These are phyloP conservation scores for Athelia psychrophila DNA, from an alignment of 1,284 basidiomycete genomes.

Conservation along the genomic window DNA sequence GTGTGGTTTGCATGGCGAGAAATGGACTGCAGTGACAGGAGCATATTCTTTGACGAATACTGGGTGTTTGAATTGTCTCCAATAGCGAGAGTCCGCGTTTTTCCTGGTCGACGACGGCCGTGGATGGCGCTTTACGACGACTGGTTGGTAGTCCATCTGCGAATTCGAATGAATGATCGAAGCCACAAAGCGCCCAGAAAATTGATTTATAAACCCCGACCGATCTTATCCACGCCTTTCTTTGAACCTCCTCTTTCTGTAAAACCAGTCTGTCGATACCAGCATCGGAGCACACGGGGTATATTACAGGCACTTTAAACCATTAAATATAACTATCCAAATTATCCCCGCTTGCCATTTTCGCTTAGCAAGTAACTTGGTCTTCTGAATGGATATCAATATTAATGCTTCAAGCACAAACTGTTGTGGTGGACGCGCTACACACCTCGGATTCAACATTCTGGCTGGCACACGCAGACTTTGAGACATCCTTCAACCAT, in stretches of 20 bases:
- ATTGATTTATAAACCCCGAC: constrained; percentile 9
- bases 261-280: constrained; percentile 22
- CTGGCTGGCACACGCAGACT: too few relatives aligned
- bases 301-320: too few relatives aligned
- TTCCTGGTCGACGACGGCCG: constrained; percentile 58
- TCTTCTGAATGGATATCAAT: too few relatives aligned
- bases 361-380: too few relatives aligned
- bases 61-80: constrained; percentile 81
- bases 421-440: too few relatives aligned
- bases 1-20: constrained; percentile 83
- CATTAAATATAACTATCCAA: too few relatives aligned
- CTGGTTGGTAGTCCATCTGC: constrained; percentile 77
- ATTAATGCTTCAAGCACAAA: too few relatives aligned
- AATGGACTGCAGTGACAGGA: constrained; percentile 90
- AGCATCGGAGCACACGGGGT: too few relatives aligned
- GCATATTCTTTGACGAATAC: constrained; percentile 95
- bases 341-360: too few relatives aligned
- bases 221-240: constrained; percentile 8
- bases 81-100: constrained; percentile 72
- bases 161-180: background rate
- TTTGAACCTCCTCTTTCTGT: constrained; percentile 16
- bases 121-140: constrained; percentile 59
- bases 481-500: too few relatives aligned
- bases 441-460: too few relatives aligned
- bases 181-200: background rate